Conservation (phyloP, 768 basidiomycete genomes). For the Russula foetens region DNA sequence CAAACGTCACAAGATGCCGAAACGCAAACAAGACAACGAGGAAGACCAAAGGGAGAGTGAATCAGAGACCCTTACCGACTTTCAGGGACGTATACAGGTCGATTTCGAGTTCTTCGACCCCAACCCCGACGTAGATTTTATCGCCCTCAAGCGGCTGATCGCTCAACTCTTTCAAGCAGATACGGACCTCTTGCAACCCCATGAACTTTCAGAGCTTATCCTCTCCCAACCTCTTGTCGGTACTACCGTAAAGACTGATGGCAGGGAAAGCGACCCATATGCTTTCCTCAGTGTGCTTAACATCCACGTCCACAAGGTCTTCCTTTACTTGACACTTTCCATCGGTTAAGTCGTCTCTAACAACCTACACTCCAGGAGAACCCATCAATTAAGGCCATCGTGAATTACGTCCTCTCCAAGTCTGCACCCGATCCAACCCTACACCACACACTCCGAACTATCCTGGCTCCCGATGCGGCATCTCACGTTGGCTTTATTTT, state of each 20-base stretch:
- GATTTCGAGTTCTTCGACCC: slow-evolving; percentile 94
- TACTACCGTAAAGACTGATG: slow-evolving; percentile 89
- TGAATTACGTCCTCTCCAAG: slow-evolving; percentile 62
- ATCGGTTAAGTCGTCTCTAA: background rate
- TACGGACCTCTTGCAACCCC: slow-evolving; percentile 58
- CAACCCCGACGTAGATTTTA: slow-evolving; percentile 73
- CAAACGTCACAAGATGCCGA: slow-evolving; percentile 34
- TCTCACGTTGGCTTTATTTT: slow-evolving; percentile 75
- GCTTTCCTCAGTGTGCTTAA: slow-evolving; percentile 82
- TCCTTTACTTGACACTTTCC: background rate
- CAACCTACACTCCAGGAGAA: slow-evolving; percentile 47
- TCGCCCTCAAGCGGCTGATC: slow-evolving; percentile 71
- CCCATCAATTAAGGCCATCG: slow-evolving; percentile 59
- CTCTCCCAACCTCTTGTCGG: slow-evolving; percentile 69
- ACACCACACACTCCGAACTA: slow-evolving; percentile 43
- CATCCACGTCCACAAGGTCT: slow-evolving; percentile 57
- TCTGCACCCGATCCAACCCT: slow-evolving; percentile 41
- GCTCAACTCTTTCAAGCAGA: slow-evolving; percentile 67
- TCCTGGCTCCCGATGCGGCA: slow-evolving; percentile 37
- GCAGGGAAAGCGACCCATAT: slow-evolving; percentile 82
- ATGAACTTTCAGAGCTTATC: slow-evolving; percentile 74
- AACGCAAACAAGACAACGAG: slow-evolving; percentile 40
- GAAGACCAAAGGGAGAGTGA: slow-evolving; percentile 32
- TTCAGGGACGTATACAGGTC: slow-evolving; percentile 65
- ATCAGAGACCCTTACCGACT: slow-evolving; percentile 35